Base-by-base conservation (phyloP, 1,284 basidiomycete species). In the Irpex lacteus region DNA sequence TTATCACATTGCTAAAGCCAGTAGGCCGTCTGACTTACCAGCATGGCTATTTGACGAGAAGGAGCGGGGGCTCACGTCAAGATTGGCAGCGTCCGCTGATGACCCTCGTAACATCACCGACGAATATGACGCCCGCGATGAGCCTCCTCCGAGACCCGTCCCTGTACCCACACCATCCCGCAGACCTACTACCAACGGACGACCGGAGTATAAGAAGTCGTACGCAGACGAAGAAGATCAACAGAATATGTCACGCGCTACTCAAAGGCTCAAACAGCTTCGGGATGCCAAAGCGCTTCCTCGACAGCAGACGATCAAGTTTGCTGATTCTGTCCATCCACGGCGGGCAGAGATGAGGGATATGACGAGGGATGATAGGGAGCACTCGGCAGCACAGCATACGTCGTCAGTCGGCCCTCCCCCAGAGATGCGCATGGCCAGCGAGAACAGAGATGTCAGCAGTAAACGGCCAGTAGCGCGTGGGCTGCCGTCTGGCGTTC, bases 1-100 rank as follows among this genome's bases (percentile, higher is more conserved):
- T 0, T 90, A 89, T 70, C 83, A 90, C 69, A 78, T 88, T 50
- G 80, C 80, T 40, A 86, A 87, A 72, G 87, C 87, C 13, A 80
- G 79, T 38, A 77, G 81, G 54, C 82, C 82, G 5, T 71, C 80
- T 19, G 87, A 90, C 69, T 80, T 91, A n/a, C 88, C 89, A 9
- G 76, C 78, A 5, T 90, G 88, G 88, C 79, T 91, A 7, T 90
- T 90, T 67, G 81, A 81, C 58, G 83, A 83, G 63, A 77, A 76
- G 53, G 87, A 89, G 68, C 81, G 86, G 21, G 74, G 72, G 52
- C 70, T 69, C n/a, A 63, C 62, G 34, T 54, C 57, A 6, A 37
- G 44, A n/a, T 54, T 50, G 64, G 60, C 40, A 15, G 40, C 40
- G 40, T 44, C 57, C 26, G 59, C 61, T 3, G 55, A 60, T 32